Percentiles rank a stretch among this genome's conserved stretches.
Conservation (phyloP, 495 filamentous ascomycete species). For the Ascobolus immersus region DNA sequence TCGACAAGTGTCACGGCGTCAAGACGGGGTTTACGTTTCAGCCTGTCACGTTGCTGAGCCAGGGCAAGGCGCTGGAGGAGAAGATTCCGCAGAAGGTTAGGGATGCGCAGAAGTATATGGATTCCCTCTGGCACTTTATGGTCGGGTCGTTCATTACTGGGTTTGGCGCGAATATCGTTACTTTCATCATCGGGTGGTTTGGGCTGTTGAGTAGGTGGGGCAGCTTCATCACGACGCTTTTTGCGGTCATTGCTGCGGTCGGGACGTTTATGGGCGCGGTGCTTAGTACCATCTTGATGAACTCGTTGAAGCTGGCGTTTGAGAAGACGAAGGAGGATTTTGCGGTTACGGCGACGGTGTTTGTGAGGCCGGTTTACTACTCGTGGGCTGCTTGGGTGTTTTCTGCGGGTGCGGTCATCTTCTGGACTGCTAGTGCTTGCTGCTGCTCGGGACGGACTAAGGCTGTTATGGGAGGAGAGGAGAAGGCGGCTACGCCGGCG, state of each 20-base stretch:
- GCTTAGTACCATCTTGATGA: constrained; percentile 36
- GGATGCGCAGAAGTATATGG: constrained; percentile 43
- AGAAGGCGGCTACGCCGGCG: too few species aligned
- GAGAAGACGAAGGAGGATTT: constrained; percentile 38
- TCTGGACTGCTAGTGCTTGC: constrained; percentile 80
- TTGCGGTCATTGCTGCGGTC: constrained; percentile 37
- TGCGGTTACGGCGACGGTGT: constrained; percentile 34
- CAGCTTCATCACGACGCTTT: constrained; percentile 52
- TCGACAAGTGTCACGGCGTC: constrained; percentile 18
- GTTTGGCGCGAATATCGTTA: constrained; percentile 40
- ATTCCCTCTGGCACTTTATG: constrained; percentile 32
- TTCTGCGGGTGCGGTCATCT: constrained; percentile 41
- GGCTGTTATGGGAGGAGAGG: constrained; percentile 12
- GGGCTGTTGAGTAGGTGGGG: constrained; percentile 44
- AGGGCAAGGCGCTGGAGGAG: background rate
- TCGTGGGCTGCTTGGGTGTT: constrained; percentile 64
- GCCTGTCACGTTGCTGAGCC: background rate
- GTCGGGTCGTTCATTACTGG: constrained; percentile 34
- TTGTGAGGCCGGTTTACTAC: constrained; percentile 37
- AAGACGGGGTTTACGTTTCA: background rate
- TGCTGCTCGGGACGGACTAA: constrained; percentile 34
- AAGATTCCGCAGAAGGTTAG: constrained; percentile 30
- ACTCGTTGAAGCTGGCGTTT: constrained; percentile 29
- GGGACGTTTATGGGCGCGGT: constrained; percentile 34
- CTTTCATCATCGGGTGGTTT: constrained; percentile 42